phyloP scores from a whole-genome alignment of 352 stramenopile genomes.

The Globisporangium echinulatum region DNA sequence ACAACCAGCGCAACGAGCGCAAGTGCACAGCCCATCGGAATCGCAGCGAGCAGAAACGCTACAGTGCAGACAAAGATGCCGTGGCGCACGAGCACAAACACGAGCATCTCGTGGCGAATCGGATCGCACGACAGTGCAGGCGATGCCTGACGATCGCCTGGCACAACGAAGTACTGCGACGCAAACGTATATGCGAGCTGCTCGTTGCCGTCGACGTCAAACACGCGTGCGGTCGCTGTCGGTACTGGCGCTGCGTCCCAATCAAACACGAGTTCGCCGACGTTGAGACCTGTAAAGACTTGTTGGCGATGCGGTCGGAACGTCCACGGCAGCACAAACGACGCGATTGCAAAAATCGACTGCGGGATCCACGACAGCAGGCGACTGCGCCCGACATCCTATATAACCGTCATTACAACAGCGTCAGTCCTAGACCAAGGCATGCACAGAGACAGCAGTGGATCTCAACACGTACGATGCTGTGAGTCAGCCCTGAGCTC shows the following conservation, averaged over 20 bases:
- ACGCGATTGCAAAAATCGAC: conserved; percentile 58
- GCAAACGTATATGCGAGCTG: conserved; percentile 61
- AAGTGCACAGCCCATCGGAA: conserved; percentile 6
- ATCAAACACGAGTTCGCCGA: conserved; percentile 90
- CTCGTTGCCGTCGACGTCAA: conserved; percentile 48
- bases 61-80: conserved; percentile 9
- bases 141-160: conserved; percentile 9
- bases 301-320: conserved; percentile 49
- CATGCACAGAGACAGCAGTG: not conserved
- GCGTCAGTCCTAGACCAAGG: not conserved
- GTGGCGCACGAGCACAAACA: conserved; percentile 11
- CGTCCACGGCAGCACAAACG: conserved; percentile 73
- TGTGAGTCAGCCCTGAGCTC: conserved; percentile 92
- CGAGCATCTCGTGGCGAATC: conserved; percentile 16
- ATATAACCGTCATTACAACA: conserved; percentile 12
- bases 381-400: conserved; percentile 45
- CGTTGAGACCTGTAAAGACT: conserved; percentile 88
- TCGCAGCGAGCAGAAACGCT: conserved; percentile 7
- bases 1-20: not conserved
- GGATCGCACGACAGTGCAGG: conserved; percentile 11
- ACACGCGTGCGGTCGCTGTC: conserved; percentile 48
- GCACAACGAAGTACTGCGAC: conserved; percentile 54
- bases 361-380: conserved; percentile 41
- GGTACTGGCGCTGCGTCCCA: conserved; percentile 53
- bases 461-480: conserved; percentile 68